Conservation (phyloP, 2,329 filamentous ascomycete genomes). For the Fusarium foetens region DNA sequence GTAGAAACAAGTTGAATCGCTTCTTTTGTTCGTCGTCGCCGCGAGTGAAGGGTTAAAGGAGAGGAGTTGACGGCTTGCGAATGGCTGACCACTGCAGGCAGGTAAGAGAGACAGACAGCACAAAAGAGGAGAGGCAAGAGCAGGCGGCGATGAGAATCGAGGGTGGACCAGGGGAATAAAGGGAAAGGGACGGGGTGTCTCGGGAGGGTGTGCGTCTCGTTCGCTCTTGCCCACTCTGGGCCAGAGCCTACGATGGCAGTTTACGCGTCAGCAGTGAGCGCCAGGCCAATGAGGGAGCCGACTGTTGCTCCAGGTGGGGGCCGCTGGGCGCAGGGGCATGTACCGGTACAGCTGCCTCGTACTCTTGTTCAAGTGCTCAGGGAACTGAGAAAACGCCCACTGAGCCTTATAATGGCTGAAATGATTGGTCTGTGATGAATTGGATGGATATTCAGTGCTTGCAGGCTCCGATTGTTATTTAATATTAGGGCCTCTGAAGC, state of each 20-base stretch:
- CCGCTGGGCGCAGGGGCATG: constrained; percentile 42
- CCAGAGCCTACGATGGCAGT: constrained; percentile 47
- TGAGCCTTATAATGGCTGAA: constrained; percentile 1
- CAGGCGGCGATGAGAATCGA: constrained; percentile 44
- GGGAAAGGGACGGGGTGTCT: constrained; percentile 48
- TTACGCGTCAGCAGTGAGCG: constrained; percentile 52
- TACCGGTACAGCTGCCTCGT: constrained; percentile 41
- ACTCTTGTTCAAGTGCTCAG: constrained; percentile 18
- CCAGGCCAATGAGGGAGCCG: constrained; percentile 45
- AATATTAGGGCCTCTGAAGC: constrained; percentile 11
- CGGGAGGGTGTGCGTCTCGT: constrained; percentile 47
- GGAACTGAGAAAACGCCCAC: constrained; percentile 13
- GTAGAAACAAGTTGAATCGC: constrained; percentile 9
- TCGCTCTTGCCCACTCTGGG: constrained; percentile 42
- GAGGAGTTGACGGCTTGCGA: constrained; percentile 38
- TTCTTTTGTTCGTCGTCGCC: constrained; percentile 26
- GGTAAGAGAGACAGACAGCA: constrained; percentile 18
- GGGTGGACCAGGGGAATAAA: constrained; percentile 50
- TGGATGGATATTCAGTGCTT: background rate
- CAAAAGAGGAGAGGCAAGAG: constrained; percentile 39
- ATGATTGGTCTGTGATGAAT: constrained; percentile 2
- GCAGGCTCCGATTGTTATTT: constrained; percentile 23
- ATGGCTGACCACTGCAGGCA: constrained; percentile 33
- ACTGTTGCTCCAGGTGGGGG: constrained; percentile 33
- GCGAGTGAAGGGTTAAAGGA: constrained; percentile 29